Evolutionary conservation across 805 yeast genomes (phyloP), one percentile per base, ranked within the genome.

Genomic region (Suhomyces kilbournensis): DNA sequence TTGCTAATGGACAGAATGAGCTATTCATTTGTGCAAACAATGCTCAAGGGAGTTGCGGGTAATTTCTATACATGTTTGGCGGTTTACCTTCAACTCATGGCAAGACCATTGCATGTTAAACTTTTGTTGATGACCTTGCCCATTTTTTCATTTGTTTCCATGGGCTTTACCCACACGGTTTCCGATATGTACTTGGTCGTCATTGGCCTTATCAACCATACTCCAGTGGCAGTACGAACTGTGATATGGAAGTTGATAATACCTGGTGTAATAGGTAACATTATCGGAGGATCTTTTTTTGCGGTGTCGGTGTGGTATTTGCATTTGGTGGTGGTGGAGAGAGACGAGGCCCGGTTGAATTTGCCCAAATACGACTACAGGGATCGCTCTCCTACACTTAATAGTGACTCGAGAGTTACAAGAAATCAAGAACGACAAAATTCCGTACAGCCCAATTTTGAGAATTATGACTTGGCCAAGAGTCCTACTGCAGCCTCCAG

Each of bases 371-470:
- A 79, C 59, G 93, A 86, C 40, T 83, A 83, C 50, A 78, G 83
- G 59, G 96, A 88, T 67, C 94, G 88, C 66, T 93, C 86, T 58
- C 94, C 96, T 3, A 88, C 86, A 60, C 69, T 86, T 54, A 84
- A 84, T 60, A 77, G 81, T 73, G 96, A 88, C 65, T 86, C 93
- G 4, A 79, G 94, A 71, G 93, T 88, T 9, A 87, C 88, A 2
- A 77, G 88, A 15, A 38, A 44, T 10, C 47, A 42, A 15, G 39
- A 45, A 26, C 28, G 8, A 44, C 22, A n/a, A n/a, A n/a, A n/a
- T n/a, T n/a, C 38, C 17, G 25, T 17, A 7, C 23, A 44, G 10
- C 43, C 28, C 30, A 30, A 50, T 40, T 20, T 23, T 9, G 34
- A 42, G 3, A 10, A 23, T 7, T 38, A 43, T 12, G 45, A 52